These are phyloP conservation scores for Candida coleopterorum DNA, from an alignment of 805 yeast genomes.

Conservation along the genomic window DNA sequence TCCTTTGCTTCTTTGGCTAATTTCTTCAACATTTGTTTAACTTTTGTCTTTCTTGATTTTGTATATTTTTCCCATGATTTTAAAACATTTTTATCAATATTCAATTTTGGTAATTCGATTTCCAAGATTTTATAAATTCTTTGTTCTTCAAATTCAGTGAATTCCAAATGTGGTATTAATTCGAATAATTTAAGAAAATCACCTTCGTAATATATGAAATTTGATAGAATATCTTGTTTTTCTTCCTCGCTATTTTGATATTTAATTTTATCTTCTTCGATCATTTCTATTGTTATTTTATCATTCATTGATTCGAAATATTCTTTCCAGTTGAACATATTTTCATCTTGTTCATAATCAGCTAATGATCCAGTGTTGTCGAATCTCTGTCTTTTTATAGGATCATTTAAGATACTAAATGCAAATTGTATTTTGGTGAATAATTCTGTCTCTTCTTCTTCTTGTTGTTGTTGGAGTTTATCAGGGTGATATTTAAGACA, in stretches of 20 bases:
- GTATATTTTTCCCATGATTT: conserved; percentile 49
- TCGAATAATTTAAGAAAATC: conserved; percentile 70
- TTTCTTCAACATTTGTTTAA: conserved; percentile 44
- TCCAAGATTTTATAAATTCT: conserved; percentile 54
- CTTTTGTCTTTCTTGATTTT: conserved; percentile 43
- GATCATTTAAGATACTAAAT: conserved; percentile 62
- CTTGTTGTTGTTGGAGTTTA: conserved; percentile 39
- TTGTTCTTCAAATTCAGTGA: conserved; percentile 52
- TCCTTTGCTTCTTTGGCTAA: conserved; percentile 63
- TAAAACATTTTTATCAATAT: conserved; percentile 25
- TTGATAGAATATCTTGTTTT: conserved; percentile 53
- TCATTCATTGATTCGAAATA: conserved; percentile 46
- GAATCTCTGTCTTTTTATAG: conserved; percentile 48
- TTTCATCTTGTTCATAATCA: conserved; percentile 29
- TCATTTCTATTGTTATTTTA: conserved; percentile 57
- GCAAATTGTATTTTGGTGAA: conserved; percentile 76
- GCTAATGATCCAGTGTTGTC: conserved; percentile 68
- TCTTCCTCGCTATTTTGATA: conserved; percentile 66
- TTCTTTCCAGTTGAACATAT: conserved; percentile 56
- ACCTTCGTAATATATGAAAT: conserved; percentile 57
- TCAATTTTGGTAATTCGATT: conserved; percentile 25
- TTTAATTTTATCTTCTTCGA: conserved; percentile 59
- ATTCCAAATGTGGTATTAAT: conserved; percentile 70
- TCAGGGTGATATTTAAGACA: conserved; percentile 73
- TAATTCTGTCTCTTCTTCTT: conserved; percentile 2